A percentile compares a stretch with the other conserved stretches of the same genome.
phyloP scores from a whole-genome alignment of 768 basidiomycete species.

The Roridomyces roridus region DNA sequence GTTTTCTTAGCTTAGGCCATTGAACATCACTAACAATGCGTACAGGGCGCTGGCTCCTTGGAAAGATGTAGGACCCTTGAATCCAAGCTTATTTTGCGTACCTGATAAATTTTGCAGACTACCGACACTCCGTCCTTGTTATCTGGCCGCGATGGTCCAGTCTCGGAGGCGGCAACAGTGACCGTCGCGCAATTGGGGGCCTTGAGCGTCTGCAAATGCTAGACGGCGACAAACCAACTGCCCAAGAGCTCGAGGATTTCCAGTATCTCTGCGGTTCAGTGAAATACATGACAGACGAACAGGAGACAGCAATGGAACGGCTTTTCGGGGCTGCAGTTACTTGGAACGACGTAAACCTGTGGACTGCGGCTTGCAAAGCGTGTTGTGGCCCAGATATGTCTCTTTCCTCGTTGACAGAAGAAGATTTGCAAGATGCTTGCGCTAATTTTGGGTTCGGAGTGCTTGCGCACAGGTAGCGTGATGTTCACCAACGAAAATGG shows the following conservation, averaged over 20 bases:
- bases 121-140: constrained; percentile 30
- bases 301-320: neutral
- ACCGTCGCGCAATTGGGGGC: neutral
- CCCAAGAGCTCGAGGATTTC: neutral
- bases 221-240: neutral
- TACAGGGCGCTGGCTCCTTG: too few species aligned
- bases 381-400: constrained; percentile 3
- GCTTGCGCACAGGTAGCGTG: neutral
- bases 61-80: too few species aligned
- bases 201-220: neutral
- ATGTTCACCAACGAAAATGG: neutral
- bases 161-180: constrained; percentile 8
- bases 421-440: constrained; percentile 1
- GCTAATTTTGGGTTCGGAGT: constrained; percentile 4
- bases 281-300: neutral
- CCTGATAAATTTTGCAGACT: constrained; percentile 28
- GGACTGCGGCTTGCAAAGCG: neutral
- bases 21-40: too few species aligned
- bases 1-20: too few species aligned
- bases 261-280: neutral
- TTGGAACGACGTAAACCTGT: neutral
- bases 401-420: neutral
- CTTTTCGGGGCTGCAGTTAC: neutral
- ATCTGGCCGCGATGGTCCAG: constrained; percentile 28
- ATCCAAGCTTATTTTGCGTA: too few species aligned